These are phyloP conservation scores for Botryosphaeria dothidea DNA, from an alignment of 2,329 filamentous ascomycete species.

Conservation along the genomic window DNA sequence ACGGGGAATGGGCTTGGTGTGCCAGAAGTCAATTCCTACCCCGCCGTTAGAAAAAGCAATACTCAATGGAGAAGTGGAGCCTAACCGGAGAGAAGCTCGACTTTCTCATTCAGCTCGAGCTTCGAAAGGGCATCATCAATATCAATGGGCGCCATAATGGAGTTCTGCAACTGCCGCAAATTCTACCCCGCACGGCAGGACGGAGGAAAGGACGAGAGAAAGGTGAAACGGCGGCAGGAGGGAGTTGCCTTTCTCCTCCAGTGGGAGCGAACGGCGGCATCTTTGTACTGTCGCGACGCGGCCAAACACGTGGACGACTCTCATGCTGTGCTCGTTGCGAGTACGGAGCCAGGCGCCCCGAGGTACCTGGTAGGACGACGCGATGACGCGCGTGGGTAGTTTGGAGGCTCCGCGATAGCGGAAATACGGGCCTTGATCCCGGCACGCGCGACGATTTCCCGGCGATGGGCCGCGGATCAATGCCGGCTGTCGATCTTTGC, in stretches of 20 bases:
- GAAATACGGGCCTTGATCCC: neutral
- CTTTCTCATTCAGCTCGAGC: constrained; percentile 20
- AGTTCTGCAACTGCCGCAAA: neutral
- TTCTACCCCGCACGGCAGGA: neutral
- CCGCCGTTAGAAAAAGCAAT: neutral
- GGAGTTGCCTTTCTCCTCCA: neutral
- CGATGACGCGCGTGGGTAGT: neutral
- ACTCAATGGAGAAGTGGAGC: neutral
- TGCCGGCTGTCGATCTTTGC: neutral
- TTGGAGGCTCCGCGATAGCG: neutral
- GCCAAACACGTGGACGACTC: neutral
- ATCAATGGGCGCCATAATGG: constrained; percentile 11
- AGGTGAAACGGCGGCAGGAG: neutral
- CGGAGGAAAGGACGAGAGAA: neutral
- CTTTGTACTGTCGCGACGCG: neutral
- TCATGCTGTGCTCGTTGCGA: neutral
- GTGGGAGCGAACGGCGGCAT: neutral
- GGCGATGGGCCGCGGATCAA: constrained; percentile 4
- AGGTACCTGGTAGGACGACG: neutral
- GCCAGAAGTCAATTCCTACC: constrained; percentile 65
- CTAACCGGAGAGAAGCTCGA: constrained; percentile 21
- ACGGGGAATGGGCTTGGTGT: constrained; percentile 60
- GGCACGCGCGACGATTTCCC: neutral
- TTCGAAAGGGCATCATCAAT: constrained; percentile 12
- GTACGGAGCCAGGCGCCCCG: neutral